Evolutionary conservation across 371 early-diverging fungal genomes (phyloP), one percentile per base, ranked within the genome.

Genomic region (Dichotomocladium elegans): DNA sequence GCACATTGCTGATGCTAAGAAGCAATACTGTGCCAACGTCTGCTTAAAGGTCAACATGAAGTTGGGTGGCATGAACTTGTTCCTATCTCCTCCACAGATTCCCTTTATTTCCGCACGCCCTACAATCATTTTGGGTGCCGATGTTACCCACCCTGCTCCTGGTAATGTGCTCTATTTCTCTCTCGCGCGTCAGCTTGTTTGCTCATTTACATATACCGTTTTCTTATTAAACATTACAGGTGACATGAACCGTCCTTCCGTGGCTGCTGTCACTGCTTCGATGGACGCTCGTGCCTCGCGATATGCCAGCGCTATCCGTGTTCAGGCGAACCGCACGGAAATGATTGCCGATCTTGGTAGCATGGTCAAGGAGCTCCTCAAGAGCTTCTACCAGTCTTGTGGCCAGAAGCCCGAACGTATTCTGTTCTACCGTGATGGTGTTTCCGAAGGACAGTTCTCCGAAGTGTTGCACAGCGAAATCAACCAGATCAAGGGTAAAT

Each of bases 51-150:
- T 94, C 53, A 94, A 94, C 73, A 80, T 86, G 46, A 94, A 93
- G 69, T 72, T 92, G 14, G 92, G 94, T 43, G 93, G 92, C 24
- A 70, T 77, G 59, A 93, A 90, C 70, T 60, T 72, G 27, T 62
- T 96, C 22, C 68, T 97, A 57, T 46, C 62, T 9, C 67, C 70
- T 26, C 58, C 64, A 9, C 67, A 77, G 33, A 71, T 81, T 17
- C 72, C 76, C 2, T 88, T 92, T 64, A 74, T 93, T 43, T 70
- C 77, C 37, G 67, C 81, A 33, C 71, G 81, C 14, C 89, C 93
- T 3, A 96, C 95, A 4, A 90, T 99, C 35, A 60, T 99, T n/a
- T 72, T 99, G 55, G 98, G 98, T 21, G 94, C 94, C 17, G 96
- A 98, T 74, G 92, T 97, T 11, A 86, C 91, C 4, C 92, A 92